These are phyloP conservation scores for Backusella circina DNA, from an alignment of 192 early-diverging fungal genomes.

Conservation along the genomic window DNA sequence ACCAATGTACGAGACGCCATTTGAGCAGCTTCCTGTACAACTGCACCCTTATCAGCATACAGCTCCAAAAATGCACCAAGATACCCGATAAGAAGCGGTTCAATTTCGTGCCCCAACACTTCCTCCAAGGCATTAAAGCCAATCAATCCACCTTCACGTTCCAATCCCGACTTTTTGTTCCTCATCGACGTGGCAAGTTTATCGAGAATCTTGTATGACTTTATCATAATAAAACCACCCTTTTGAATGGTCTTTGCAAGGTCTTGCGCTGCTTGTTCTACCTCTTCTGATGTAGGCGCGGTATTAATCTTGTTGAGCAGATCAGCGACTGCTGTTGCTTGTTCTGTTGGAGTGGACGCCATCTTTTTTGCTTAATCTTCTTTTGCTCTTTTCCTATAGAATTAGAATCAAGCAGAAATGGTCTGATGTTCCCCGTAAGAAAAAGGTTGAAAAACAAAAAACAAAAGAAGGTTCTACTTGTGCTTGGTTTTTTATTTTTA, in stretches of 20 bases:
- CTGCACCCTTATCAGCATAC: constrained; percentile 51
- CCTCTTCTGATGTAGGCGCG: constrained; percentile 48
- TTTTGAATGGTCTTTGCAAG: constrained; percentile 38
- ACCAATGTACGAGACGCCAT: constrained; percentile 38
- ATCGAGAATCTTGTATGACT: constrained; percentile 53
- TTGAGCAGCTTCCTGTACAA: constrained; percentile 47
- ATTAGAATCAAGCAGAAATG: neutral
- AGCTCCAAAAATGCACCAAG: constrained; percentile 57
- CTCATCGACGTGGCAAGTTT: constrained; percentile 51
- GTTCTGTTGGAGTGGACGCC: constrained; percentile 14
- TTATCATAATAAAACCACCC: constrained; percentile 55
- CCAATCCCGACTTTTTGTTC: constrained; percentile 63
- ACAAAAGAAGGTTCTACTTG: neutral
- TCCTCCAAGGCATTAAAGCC: constrained; percentile 59
- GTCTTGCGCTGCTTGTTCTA: constrained; percentile 46
- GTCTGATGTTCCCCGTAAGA: neutral
- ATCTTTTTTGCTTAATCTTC: too few species aligned
- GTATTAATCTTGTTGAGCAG: constrained; percentile 42
- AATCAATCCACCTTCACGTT: constrained; percentile 61
- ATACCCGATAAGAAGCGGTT: constrained; percentile 57
- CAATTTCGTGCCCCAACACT: constrained; percentile 54
- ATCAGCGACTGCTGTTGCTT: constrained; percentile 21
- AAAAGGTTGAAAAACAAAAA: neutral
- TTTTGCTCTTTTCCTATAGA: neutral
- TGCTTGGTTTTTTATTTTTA: too few species aligned